These are phyloP conservation scores for Cyberlindnera xylosilytica DNA, from an alignment of 805 yeast species.

Conservation along the genomic window DNA sequence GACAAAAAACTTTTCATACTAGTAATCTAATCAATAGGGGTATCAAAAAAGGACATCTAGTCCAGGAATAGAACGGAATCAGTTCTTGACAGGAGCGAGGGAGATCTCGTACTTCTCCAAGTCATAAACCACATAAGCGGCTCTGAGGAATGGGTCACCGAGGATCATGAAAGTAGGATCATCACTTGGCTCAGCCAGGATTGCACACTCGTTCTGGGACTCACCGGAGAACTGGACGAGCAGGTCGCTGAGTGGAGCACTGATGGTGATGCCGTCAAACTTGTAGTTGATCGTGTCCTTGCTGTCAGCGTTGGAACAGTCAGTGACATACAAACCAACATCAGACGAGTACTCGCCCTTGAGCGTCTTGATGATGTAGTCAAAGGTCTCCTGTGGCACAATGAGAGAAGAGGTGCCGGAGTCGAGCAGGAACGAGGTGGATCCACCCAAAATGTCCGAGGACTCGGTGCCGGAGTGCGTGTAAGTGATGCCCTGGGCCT, in stretches of 20 bases:
- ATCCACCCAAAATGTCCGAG: not conserved
- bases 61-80: too few species aligned
- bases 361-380: constrained; percentile 27
- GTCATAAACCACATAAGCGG: constrained; percentile 67
- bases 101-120: constrained; percentile 40
- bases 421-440: constrained; percentile 42
- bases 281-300: not conserved
- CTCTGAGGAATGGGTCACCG: constrained; percentile 65
- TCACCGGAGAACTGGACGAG: not conserved
- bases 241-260: constrained; percentile 3
- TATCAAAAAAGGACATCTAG: too few species aligned
- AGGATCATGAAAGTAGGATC: constrained; percentile 37
- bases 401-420: constrained; percentile 55
- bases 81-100: constrained; percentile 4
- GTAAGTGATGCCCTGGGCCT: constrained; percentile 1
- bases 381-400: constrained; percentile 34
- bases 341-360: constrained; percentile 28
- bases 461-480: not conserved
- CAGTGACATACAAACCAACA: constrained; percentile 1
- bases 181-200: constrained; percentile 11
- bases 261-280: constrained; percentile 5
- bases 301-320: not conserved
- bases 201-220: constrained; percentile 1
- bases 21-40: too few species aligned
- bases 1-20: too few species aligned